Evolutionary conservation across 176 grass and related monocot genomes (phyloP).

Genomic region (Eleusine coracana): DNA sequence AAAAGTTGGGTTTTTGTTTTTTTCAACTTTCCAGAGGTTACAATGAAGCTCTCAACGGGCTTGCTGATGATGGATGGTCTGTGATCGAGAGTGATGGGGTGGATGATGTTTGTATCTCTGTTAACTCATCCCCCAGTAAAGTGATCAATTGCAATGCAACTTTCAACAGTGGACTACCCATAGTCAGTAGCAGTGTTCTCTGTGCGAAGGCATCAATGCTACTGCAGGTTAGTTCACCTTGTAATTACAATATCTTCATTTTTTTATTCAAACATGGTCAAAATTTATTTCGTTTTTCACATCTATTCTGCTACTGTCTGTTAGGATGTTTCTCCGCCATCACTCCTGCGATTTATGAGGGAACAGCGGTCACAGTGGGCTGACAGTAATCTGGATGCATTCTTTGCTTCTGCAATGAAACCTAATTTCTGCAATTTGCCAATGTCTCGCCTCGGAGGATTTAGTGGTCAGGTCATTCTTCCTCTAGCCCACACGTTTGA

Average conservation of each 20-base stretch:
- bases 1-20: background rate
- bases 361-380: slow-evolving; percentile 84
- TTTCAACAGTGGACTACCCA: slow-evolving; percentile 55
- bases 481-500: slow-evolving; percentile 66
- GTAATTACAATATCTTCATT: background rate
- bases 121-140: slow-evolving; percentile 72
- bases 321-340: slow-evolving; percentile 64
- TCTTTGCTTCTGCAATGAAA: slow-evolving; percentile 66
- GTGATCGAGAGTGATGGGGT: slow-evolving; percentile 63
- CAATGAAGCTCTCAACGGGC: slow-evolving; percentile 90
- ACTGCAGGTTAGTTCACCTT: slow-evolving; percentile 64
- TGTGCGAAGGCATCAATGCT: slow-evolving; percentile 95
- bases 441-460: slow-evolving; percentile 50
- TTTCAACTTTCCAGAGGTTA: slow-evolving; percentile 64
- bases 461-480: slow-evolving; percentile 70
- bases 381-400: slow-evolving; percentile 68
- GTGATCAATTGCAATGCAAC: slow-evolving; percentile 57
- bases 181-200: slow-evolving; percentile 66
- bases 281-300: background rate
- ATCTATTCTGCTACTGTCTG: background rate
- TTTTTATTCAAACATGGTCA: background rate
- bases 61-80: slow-evolving; percentile 88
- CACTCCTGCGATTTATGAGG: slow-evolving; percentile 56
- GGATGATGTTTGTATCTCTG: slow-evolving; percentile 78
- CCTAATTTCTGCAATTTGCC: slow-evolving; percentile 60